Conservation (phyloP, 192 early-diverging fungal genomes). For the Umbelopsis isabellina region DNA sequence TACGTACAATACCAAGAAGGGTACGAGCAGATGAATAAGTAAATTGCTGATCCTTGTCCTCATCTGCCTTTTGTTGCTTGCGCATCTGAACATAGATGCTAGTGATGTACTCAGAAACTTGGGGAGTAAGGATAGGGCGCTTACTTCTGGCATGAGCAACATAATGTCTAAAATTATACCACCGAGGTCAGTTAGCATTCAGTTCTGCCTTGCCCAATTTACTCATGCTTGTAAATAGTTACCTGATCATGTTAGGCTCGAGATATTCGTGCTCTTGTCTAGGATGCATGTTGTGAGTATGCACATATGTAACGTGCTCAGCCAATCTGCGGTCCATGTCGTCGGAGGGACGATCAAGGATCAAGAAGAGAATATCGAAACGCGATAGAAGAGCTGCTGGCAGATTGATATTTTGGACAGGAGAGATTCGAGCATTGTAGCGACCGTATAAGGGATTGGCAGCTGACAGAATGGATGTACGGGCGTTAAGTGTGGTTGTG, state of each 20-base stretch:
- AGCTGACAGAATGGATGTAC: constrained; percentile 93
- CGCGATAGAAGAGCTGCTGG: constrained; percentile 92
- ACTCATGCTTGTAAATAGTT: constrained; percentile 7
- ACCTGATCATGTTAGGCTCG: constrained; percentile 78
- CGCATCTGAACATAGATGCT: constrained; percentile 88
- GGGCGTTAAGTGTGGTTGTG: constrained; percentile 94
- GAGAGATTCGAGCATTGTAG: constrained; percentile 87
- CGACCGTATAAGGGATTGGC: constrained; percentile 97
- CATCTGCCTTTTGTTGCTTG: constrained; percentile 59
- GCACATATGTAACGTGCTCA: constrained; percentile 94
- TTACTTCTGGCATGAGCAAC: constrained; percentile 79
- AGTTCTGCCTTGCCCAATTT: background rate
- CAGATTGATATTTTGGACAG: constrained; percentile 96
- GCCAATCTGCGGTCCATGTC: constrained; percentile 84
- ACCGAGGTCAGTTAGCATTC: background rate
- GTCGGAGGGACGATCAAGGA: constrained; percentile 90
- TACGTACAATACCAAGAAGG: constrained; percentile 89
- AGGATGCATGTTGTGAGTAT: constrained; percentile 83
- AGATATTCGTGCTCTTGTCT: constrained; percentile 61
- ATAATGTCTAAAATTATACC: constrained; percentile 70
- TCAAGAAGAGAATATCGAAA: constrained; percentile 93
- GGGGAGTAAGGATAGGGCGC: constrained; percentile 70
- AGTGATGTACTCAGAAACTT: constrained; percentile 85
- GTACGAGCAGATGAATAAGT: constrained; percentile 86
- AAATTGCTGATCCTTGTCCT: constrained; percentile 60